A percentile compares a stretch with the other conserved stretches of the same genome.
phyloP scores from a whole-genome alignment of 805 yeast species.

The Teunomyces panamensis region DNA sequence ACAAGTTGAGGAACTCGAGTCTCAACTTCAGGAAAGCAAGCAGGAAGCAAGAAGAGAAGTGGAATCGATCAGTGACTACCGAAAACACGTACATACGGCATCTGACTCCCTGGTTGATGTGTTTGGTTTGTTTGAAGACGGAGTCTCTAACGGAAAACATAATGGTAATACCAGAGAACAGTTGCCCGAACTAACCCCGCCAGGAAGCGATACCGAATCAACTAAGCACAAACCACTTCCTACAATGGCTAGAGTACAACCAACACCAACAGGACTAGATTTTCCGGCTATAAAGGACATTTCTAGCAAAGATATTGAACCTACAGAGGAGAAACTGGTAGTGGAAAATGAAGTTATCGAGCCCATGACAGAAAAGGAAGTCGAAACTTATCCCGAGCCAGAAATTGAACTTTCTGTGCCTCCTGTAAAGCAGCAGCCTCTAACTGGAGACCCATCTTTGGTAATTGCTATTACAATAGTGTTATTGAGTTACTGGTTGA shows the following conservation, averaged over 20 bases:
- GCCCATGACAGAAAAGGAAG: background rate
- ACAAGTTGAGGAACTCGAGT: conserved; percentile 7
- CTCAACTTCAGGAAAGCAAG: background rate
- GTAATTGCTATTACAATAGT: background rate
- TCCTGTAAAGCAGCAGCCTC: background rate
- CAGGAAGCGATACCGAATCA: background rate
- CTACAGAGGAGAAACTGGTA: background rate
- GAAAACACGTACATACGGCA: background rate
- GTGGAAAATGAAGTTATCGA: background rate
- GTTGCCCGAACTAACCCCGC: background rate
- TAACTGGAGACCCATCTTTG: too few relatives aligned
- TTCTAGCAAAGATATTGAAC: background rate
- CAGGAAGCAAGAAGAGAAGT: background rate
- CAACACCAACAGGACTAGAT: background rate
- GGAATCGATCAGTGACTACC: background rate
- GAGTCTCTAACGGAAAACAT: background rate
- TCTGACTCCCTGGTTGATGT: background rate
- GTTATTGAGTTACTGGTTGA: background rate
- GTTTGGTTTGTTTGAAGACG: background rate
- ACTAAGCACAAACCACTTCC: background rate
- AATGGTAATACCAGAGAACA: background rate
- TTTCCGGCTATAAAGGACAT: background rate
- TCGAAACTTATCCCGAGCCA: background rate
- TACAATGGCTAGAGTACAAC: background rate
- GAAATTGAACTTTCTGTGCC: background rate